Evolutionary conservation across 2,329 filamentous ascomycete genomes (phyloP), one percentile per base, ranked within the genome.

Genomic region (Apiospora phragmitis): DNA sequence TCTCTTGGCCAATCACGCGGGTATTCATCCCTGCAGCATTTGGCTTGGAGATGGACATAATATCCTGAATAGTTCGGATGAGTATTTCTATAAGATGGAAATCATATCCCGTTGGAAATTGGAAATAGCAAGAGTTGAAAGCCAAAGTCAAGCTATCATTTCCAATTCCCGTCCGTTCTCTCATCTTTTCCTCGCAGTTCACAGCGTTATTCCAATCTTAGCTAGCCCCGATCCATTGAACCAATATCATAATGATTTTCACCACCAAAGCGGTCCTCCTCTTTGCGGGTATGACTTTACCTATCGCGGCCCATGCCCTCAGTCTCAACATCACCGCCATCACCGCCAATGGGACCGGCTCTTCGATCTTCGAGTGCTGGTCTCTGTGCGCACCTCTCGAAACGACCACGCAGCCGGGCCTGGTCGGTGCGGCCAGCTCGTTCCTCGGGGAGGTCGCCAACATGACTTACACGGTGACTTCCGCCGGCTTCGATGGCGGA

Each of bases 351-450:
- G 26, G 26, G 1, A 76, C 82, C 69, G 80, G 81, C 69, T 75
- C 76, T 5, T 85, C 83, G 18, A 79, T 76, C 1, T 75, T 85
- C 18, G 81, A 85, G 76, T 85, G 83, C 74, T 85, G 83, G 83
- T 77, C 82, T 71, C 73, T 85, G 16, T 71, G 77, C 11, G 72
- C 78, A 0, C 78, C 79, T 6, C 83, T 84, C 71, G 62, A 74
- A 21, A 74, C 71, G 1, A 81, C 81, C 6, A 74, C 73, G 3
- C 65, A 78, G 35, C 72, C 80, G 7, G 81, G 82, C 0, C 80
- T 75, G 3, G 38, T 75, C 6, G 82, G 82, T 3, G 73, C 78
- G 2, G 73, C 75, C 4, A 67, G 73, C 18, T 71, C 80, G 1
- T 69, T 72, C 35, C 74, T 85, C 4, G 82, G 83, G 4, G 68